These are phyloP conservation scores for Diplocarpon rosae DNA, from an alignment of 2,329 filamentous ascomycete species.

Conservation along the genomic window DNA sequence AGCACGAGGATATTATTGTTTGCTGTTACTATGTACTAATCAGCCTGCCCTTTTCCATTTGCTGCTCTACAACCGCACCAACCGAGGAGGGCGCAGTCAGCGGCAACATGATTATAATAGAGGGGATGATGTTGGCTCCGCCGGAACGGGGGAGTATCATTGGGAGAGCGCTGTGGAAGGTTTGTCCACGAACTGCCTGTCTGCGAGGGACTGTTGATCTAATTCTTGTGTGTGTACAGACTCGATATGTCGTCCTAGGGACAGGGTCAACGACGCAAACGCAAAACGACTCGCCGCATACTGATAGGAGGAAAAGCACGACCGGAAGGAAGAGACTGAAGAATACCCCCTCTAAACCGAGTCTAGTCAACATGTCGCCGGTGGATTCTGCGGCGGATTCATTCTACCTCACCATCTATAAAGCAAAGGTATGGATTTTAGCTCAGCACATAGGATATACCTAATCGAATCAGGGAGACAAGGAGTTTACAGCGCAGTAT, in stretches of 20 bases:
- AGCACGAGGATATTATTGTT: no score
- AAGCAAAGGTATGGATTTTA: conserved; percentile 25
- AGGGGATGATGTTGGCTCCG: conserved; percentile 38
- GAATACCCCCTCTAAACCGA: conserved; percentile 20
- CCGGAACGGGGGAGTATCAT: conserved; percentile 42
- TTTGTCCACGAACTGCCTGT: conserved; percentile 21
- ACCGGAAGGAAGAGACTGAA: conserved; percentile 17
- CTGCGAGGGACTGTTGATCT: conserved; percentile 1
- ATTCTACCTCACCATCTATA: conserved; percentile 27
- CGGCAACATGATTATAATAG: conserved; percentile 35
- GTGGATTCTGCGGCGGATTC: conserved; percentile 9
- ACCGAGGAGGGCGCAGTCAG: conserved; percentile 10
- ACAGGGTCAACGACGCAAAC: conserved; percentile 31
- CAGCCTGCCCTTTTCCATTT: not conserved
- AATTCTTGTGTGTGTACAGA: conserved; percentile 28
- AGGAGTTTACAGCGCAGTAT: conserved; percentile 25
- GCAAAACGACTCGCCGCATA: conserved; percentile 35
- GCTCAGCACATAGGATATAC: not conserved
- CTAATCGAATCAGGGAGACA: conserved; percentile 24
- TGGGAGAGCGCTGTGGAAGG: conserved; percentile 43
- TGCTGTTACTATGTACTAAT: not conserved
- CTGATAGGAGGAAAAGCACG: conserved; percentile 7
- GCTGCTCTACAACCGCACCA: not conserved
- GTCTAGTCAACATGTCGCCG: conserved; percentile 19
- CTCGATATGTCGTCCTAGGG: conserved; percentile 49